Base-by-base conservation (phyloP, 2,329 filamentous ascomycete species). In the Paracoccidioides brasiliensis region DNA sequence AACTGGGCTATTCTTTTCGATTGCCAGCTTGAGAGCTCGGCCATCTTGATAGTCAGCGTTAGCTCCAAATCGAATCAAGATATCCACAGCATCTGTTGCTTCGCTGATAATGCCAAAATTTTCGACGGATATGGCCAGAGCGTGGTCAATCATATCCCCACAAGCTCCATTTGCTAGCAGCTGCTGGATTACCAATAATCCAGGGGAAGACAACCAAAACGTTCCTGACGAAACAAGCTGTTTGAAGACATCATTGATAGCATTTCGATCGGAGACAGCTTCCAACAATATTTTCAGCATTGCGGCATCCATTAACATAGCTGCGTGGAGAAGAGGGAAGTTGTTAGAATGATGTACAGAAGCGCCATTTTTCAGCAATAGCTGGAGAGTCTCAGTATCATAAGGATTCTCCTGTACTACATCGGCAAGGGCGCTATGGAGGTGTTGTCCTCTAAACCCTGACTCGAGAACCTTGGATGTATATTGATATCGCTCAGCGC, bases 271-370 rank as follows among this genome's bases (percentile, higher is more conserved):
- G 9, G 55, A 50, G 32, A 56, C 48, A 28, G 35, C 45, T 33
- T 56, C 57, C 22, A 61, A 46, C 38, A 63, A 57, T 8, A 62
- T 38, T 14, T 54, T 55, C 30, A 62, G 40, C 1, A 50, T 57
- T 10, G 40, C 37, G 30, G 9, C 41, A 55, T 62, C 53, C 48
- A 45, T 59, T 22, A 55, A 59, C 6, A 55, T 55, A 9, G 61
- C 62, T 4, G 61, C 57, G 22, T 59, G 55, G 37, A 59, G 43
- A 3, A 83, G 72, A 4, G 78, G 76, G 54, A 81, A 78, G 1
- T 80, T 80, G 8, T 74, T 71, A 22, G 76, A 76, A 62, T 77
- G 77, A 61, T 83, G 77, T 0, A 78, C 75, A 54, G 78, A 77
- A 3, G 80, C 81, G 0, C 80, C 80, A 37, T 76, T 72, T 0